Percentiles rank a stretch among this genome's conserved stretches.
Conservation (phyloP, 1,284 basidiomycete species). For the Golubevia pallescens region DNA sequence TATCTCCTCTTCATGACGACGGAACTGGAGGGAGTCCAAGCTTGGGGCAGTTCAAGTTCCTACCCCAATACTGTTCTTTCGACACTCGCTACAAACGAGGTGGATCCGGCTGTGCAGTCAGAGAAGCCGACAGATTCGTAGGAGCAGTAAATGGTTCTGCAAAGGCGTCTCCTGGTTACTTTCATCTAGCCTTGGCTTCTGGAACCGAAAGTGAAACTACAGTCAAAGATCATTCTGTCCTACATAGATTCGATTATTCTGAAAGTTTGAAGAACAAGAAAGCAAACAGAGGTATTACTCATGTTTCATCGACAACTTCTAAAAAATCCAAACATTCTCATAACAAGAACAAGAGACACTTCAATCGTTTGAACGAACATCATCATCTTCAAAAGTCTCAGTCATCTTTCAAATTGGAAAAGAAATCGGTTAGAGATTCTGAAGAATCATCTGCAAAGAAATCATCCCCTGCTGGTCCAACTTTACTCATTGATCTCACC, state of each 20-base stretch:
- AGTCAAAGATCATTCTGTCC: conserved; percentile 16
- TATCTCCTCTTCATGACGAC: conserved; percentile 26
- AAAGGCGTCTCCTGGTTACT: conserved; percentile 6
- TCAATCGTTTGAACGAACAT: too few species aligned
- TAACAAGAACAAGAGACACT: too few species aligned
- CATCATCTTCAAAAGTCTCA: too few species aligned
- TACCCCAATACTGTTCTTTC: conserved; percentile 27
- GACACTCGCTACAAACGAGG: conserved; percentile 4
- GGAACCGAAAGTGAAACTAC: conserved; percentile 15
- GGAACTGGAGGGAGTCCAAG: conserved; percentile 20
- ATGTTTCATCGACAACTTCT: not conserved
- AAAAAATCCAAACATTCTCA: not conserved
- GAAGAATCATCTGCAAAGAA: conserved; percentile 4
- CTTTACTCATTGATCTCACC: conserved; percentile 23
- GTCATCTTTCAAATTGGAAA: conserved; percentile 2
- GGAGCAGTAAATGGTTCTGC: not conserved
- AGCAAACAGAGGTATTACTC: not conserved
- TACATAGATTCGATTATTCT: conserved; percentile 21
- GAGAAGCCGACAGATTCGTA: conserved; percentile 1
- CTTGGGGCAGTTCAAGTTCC: conserved; percentile 21
- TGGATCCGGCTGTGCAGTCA: not conserved
- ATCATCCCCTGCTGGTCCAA: conserved; percentile 16
- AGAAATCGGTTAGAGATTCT: not conserved
- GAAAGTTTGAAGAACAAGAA: not conserved
- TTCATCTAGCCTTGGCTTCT: conserved; percentile 2